Evolutionary conservation across 1,284 basidiomycete genomes (phyloP).

Genomic region (Kalmanozyma brasiliensis): DNA sequence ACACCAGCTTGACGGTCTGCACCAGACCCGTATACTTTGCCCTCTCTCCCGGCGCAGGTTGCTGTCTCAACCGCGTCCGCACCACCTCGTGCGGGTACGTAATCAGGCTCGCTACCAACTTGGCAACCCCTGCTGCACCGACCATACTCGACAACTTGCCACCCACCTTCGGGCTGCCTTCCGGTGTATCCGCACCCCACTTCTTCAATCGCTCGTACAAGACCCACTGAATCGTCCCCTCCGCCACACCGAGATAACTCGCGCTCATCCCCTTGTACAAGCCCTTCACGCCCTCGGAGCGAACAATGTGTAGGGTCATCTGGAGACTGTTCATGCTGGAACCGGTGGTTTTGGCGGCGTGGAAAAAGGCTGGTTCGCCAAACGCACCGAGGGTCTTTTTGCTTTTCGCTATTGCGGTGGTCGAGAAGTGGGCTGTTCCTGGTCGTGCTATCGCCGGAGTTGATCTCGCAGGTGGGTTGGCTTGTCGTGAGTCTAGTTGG

Average conservation of each 20-base stretch:
- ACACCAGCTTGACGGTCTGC: constrained; percentile 85
- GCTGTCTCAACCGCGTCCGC: constrained; percentile 88
- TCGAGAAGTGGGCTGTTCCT: constrained; percentile 25
- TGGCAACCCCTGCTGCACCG: constrained; percentile 90
- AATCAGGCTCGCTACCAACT: constrained; percentile 74
- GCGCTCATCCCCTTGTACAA: constrained; percentile 96
- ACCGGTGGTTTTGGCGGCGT: constrained; percentile 45
- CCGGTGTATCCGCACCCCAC: constrained; percentile 8
- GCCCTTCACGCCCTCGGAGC: constrained; percentile 84
- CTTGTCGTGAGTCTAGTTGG: constrained; percentile 73
- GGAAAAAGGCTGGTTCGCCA: constrained; percentile 53
- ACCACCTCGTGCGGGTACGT: constrained; percentile 71
- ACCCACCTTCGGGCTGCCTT: not conserved
- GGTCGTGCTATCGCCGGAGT: not conserved
- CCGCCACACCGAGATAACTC: constrained; percentile 93
- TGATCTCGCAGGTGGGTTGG: not conserved
- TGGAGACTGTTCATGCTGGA: constrained; percentile 73
- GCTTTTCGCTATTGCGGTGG: constrained; percentile 7
- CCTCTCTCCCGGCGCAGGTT: constrained; percentile 72
- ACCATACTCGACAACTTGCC: constrained; percentile 75
- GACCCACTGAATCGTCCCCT: constrained; percentile 97
- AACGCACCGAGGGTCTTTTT: constrained; percentile 30
- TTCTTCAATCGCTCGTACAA: constrained; percentile 88
- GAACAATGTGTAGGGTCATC: constrained; percentile 78
- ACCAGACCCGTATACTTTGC: constrained; percentile 84